A percentile compares a stretch with the other conserved stretches of the same genome.
phyloP scores from a whole-genome alignment of 2,329 filamentous ascomycete genomes.

The Septoria linicola region DNA sequence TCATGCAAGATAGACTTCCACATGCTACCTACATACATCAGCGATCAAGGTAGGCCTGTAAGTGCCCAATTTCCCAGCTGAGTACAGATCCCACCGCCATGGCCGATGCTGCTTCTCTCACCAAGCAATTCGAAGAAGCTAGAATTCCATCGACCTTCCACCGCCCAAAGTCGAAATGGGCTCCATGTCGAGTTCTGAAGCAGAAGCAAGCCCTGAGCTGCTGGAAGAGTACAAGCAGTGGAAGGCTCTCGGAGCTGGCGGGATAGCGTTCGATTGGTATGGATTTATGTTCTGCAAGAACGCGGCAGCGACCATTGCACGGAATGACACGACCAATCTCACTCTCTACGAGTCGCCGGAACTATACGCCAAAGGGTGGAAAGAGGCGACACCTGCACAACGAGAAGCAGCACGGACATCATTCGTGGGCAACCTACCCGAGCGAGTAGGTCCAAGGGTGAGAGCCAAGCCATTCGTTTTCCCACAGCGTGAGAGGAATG shows the following conservation, averaged over 20 bases:
- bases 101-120: too few relatives aligned
- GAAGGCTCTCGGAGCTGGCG: constrained; percentile 17
- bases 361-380: constrained; percentile 4
- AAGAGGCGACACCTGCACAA: constrained; percentile 6
- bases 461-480: constrained; percentile 11
- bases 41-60: not conserved
- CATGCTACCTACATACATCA: not conserved
- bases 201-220: constrained; percentile 8
- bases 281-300: constrained; percentile 14
- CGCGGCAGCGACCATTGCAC: constrained; percentile 1
- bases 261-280: constrained; percentile 6
- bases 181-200: not conserved
- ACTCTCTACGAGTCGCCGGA: constrained; percentile 8
- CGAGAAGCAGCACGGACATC: constrained; percentile 5
- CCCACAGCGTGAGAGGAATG: constrained; percentile 11
- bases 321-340: constrained; percentile 8
- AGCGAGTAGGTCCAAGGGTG: constrained; percentile 3
- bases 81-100: too few relatives aligned
- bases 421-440: constrained; percentile 2
- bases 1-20: not conserved
- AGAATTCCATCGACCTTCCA: too few relatives aligned
- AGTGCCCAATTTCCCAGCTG: too few relatives aligned
- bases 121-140: too few relatives aligned
- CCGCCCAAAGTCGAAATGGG: too few relatives aligned
- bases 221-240: constrained; percentile 13